Conservation (phyloP, 345 rosid species). For the Euphorbia tirucalli region DNA sequence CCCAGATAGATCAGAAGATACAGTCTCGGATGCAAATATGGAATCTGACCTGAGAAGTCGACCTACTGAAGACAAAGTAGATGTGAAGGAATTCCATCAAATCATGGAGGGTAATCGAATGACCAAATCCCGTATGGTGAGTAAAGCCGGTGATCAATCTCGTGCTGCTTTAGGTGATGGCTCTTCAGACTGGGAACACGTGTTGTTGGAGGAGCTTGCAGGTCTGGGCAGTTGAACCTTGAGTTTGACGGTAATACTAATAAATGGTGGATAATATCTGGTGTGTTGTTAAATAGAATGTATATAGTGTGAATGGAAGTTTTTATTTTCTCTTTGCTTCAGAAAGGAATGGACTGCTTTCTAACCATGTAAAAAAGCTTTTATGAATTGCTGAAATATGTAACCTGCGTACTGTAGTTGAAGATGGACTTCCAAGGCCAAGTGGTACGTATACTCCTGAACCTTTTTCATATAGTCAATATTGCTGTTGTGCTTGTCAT, state of each 20-base stretch:
- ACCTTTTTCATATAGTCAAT: no score
- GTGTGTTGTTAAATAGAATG: neutral
- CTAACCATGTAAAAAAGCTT: neutral
- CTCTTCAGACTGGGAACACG: constrained; percentile 76
- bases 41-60: constrained; percentile 6
- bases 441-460: no score
- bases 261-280: neutral
- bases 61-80: constrained; percentile 12
- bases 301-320: constrained; percentile 2
- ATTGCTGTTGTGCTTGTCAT: no score
- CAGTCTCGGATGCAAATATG: constrained; percentile 9
- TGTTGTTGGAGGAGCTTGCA: constrained; percentile 49
- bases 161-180: constrained; percentile 35
- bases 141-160: constrained; percentile 23
- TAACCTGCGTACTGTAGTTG: no score
- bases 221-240: constrained; percentile 29
- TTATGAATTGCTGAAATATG: no score
- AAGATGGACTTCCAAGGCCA: no score
- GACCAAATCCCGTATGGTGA: constrained; percentile 1
- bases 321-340: neutral
- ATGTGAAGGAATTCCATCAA: constrained; percentile 23
- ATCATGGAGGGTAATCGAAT: constrained; percentile 21
- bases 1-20: constrained; percentile 13
- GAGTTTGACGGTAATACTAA: neutral
- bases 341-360: neutral